A percentile compares a stretch with the other conserved stretches of the same genome.
Conservation (phyloP, 805 yeast genomes). For the Wickerhamomyces bisporus region DNA sequence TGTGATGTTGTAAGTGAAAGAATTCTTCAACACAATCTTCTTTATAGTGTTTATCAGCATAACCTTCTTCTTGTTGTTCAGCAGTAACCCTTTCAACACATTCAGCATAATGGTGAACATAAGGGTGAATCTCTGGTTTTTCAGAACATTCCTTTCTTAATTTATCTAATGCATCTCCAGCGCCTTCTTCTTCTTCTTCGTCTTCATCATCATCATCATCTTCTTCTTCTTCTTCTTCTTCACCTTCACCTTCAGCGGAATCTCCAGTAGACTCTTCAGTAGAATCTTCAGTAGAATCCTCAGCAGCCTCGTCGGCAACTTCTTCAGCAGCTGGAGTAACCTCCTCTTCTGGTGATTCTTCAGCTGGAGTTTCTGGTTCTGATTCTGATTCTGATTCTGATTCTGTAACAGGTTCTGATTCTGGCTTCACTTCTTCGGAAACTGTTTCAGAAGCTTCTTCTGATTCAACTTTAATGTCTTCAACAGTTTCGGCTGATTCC, state of each 20-base stretch:
- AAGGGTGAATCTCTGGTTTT: conserved; percentile 61
- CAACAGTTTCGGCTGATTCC: conserved; percentile 7
- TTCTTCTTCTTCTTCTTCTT: conserved; percentile 29
- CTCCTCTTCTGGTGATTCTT: conserved; percentile 1
- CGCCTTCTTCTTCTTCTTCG: conserved; percentile 67
- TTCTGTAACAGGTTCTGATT: not conserved
- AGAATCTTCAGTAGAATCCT: conserved; percentile 14
- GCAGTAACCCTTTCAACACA: conserved; percentile 93
- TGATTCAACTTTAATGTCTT: conserved; percentile 5
- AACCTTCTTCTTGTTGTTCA: conserved; percentile 78
- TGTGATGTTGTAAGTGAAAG: conserved; percentile 93
- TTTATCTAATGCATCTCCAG: conserved; percentile 58
- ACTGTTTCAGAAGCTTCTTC: conserved; percentile 8
- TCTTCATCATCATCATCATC: conserved; percentile 60
- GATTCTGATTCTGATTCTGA: conserved; percentile 4
- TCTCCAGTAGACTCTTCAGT: conserved; percentile 4
- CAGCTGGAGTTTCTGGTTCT: no score
- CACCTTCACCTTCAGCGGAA: conserved; percentile 6
- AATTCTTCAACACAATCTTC: conserved; percentile 98
- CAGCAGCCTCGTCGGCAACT: conserved; percentile 2
- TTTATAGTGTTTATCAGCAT: conserved; percentile 73
- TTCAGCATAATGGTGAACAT: conserved; percentile 85
- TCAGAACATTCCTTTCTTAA: conserved; percentile 66
- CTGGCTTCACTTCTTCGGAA: no score
- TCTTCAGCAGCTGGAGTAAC: conserved; percentile 6